A percentile compares a stretch with the other conserved stretches of the same genome.
Evolutionary conservation across 225 moss, liverwort and hornwort genomes (phyloP).

Genomic region (Bryum argenteum): DNA sequence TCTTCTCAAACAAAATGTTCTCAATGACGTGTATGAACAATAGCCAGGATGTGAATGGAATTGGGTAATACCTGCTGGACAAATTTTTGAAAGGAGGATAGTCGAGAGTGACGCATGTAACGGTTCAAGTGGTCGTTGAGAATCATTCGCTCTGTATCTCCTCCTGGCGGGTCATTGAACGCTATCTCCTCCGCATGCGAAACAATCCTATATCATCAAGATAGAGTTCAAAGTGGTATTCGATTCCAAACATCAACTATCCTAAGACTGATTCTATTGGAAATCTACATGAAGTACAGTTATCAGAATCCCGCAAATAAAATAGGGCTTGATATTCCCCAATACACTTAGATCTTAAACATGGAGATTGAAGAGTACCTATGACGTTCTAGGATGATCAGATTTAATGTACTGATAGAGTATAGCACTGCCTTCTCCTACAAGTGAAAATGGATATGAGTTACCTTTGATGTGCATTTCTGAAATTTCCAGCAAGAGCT

Average conservation of each 20-base stretch:
- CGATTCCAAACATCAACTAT: no score
- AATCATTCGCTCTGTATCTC: slow-evolving; percentile 63
- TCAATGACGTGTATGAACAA: no score
- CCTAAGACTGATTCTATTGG: no score
- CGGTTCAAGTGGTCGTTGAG: slow-evolving; percentile 60
- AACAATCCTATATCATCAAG: slow-evolving; percentile 47
- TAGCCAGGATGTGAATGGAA: background rate
- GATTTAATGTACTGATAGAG: background rate
- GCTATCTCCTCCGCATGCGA: slow-evolving; percentile 62
- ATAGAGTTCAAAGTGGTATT: background rate
- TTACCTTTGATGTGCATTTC: slow-evolving; percentile 58
- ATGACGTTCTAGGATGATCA: no score
- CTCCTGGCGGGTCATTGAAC: slow-evolving; percentile 68
- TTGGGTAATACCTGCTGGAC: slow-evolving; percentile 49
- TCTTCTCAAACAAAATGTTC: no score
- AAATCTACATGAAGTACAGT: no score
- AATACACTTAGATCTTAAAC: no score
- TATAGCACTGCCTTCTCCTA: background rate
- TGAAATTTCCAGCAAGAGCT: slow-evolving; percentile 58
- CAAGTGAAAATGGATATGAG: background rate
- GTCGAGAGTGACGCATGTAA: slow-evolving; percentile 59
- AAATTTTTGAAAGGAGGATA: slow-evolving; percentile 62
- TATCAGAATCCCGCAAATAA: no score
- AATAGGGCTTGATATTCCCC: no score
- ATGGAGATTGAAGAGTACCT: no score